Base-by-base conservation (phyloP, 2,329 filamentous ascomycete genomes). In the Furcasterigmium sp. region DNA sequence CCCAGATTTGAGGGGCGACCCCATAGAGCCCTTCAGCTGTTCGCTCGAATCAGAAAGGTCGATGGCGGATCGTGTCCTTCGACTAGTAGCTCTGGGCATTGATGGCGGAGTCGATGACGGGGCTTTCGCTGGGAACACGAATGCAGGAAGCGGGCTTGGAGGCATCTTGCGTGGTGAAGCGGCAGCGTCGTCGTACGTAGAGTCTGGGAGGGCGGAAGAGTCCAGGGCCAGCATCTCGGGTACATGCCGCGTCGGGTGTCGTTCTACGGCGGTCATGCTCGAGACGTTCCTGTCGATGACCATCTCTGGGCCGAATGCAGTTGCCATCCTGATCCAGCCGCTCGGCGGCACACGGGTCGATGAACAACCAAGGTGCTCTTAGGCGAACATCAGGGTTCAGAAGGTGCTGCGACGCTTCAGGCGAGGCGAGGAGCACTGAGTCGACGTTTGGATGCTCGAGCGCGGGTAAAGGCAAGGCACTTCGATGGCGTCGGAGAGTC, bases 91-190 rank as follows among this genome's bases (percentile, higher is more conserved):
- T 47, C 76, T 65, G 8, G 76, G 70, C 36, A 68, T 68, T 0
- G 71, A 68, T 3, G 70, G 65, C 3, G 73, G 67, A 4, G 71
- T 67, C 2, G 73, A 70, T 17, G 68, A 64, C 7, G 75, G 66
- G 1, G 73, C 59, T 8, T 72, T 63, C 37, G 69, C 62, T 2
- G 82, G 83, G 53, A 85, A 85, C 45, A 80, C 72, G 54, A 85
- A 85, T 6, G 73, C 74, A 23, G 82, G 81, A 69, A 41, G 76
- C 7, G 32, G 32, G 32, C 32, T 35, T 17, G 32, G 74, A 20
- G 63, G 52, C 19, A 61, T 58, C 34, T 58, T 56, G 41, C 57
- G 58, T 41, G 64, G 62, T 37, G 67, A 65, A 14, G 53, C 46
- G 40, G 63, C 61, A 23, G 21, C 38, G 28, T 32, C 38, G 26